Conservation (phyloP, 208 protist genomes). For the Leishmania arabica region DNA sequence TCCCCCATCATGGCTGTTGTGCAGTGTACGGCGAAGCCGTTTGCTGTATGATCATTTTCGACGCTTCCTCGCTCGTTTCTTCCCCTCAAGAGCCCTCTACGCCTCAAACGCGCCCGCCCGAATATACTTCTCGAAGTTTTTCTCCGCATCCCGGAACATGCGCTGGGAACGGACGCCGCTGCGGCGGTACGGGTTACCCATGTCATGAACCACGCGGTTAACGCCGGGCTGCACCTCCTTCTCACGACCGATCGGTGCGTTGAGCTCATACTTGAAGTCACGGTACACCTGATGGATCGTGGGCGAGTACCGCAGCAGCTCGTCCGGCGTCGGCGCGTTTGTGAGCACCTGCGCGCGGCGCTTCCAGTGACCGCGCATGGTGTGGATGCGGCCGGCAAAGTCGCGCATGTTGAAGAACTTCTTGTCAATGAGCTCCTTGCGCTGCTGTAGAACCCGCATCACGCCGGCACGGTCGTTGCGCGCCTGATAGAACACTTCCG, state of each 20-base stretch:
- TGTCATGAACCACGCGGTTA: conserved; percentile 80
- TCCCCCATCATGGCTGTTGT: neutral
- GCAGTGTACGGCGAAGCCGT: neutral
- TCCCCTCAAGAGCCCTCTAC: conserved; percentile 16
- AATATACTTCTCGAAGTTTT: conserved; percentile 85
- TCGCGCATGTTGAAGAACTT: conserved; percentile 93
- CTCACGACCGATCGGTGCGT: conserved; percentile 83
- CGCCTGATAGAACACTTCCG: conserved; percentile 58
- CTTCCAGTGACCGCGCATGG: conserved; percentile 89
- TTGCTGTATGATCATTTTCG: no score
- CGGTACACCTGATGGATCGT: conserved; percentile 91
- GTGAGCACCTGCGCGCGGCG: conserved; percentile 71
- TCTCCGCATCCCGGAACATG: conserved; percentile 77
- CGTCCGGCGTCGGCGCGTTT: conserved; percentile 86
- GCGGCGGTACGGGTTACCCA: conserved; percentile 83
- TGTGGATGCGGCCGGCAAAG: conserved; percentile 89
- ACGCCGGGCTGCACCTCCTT: conserved; percentile 80
- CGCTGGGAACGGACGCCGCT: conserved; percentile 43
- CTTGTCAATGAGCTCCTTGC: conserved; percentile 86
- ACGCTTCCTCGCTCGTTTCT: neutral
- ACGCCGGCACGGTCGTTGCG: conserved; percentile 47
- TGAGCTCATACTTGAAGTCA: conserved; percentile 89
- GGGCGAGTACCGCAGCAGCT: conserved; percentile 85
- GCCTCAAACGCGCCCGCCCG: conserved; percentile 55
- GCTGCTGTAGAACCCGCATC: conserved; percentile 76